These are phyloP conservation scores for Juncus effusus DNA, from an alignment of 176 grass and related monocot species.

Conservation along the genomic window DNA sequence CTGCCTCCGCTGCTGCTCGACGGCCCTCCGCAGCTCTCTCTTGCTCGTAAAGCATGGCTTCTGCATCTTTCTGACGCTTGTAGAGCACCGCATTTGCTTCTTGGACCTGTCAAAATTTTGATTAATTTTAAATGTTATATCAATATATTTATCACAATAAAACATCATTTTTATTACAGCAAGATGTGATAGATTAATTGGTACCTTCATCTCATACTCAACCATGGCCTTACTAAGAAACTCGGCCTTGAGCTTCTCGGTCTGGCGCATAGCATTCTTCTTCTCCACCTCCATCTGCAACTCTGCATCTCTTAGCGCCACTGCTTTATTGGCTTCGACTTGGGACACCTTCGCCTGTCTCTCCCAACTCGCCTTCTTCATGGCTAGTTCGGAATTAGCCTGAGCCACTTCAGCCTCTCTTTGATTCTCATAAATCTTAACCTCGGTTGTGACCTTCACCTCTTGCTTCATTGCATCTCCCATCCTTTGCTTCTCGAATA, in stretches of 20 bases:
- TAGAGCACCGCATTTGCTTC: slow-evolving; percentile 69
- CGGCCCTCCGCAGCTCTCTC: slow-evolving; percentile 44
- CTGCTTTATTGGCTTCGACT: slow-evolving; percentile 67
- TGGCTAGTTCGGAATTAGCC: slow-evolving; percentile 50
- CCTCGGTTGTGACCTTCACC: slow-evolving; percentile 50
- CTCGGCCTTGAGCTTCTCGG: slow-evolving; percentile 89
- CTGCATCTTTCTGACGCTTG: slow-evolving; percentile 62
- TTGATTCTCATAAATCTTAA: slow-evolving; percentile 60
- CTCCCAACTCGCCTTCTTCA: slow-evolving; percentile 75
- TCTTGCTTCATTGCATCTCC: slow-evolving; percentile 53
- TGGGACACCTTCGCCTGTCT: slow-evolving; percentile 45
- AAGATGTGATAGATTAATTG: neutral
- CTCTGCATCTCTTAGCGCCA: slow-evolving; percentile 73
- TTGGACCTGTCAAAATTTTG: slow-evolving; percentile 32
- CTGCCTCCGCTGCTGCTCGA: slow-evolving; percentile 36
- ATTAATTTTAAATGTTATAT: neutral
- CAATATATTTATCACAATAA: neutral
- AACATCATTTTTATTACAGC: neutral
- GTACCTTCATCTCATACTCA: slow-evolving; percentile 74
- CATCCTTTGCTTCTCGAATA: slow-evolving; percentile 42
- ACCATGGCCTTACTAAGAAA: slow-evolving; percentile 67
- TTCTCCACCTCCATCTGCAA: slow-evolving; percentile 77
- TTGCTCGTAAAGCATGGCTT: slow-evolving; percentile 55
- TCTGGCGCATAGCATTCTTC: slow-evolving; percentile 50
- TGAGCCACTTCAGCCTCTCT: slow-evolving; percentile 65